A percentile compares a stretch with the other conserved stretches of the same genome.
Conservation (phyloP, 805 yeast species). For the Wickerhamomyces chaumierensis region DNA sequence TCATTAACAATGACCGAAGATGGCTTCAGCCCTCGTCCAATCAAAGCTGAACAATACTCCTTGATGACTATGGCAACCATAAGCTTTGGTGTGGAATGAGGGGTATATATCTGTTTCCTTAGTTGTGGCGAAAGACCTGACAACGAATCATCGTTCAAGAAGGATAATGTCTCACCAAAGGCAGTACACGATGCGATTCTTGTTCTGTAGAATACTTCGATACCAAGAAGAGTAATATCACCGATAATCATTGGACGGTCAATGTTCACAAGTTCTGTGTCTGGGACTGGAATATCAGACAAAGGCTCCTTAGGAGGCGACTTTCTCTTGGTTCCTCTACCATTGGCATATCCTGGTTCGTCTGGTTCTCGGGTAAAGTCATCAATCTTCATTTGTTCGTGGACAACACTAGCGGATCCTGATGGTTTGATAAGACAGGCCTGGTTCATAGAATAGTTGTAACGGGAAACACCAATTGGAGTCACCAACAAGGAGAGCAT, state of each 20-base stretch:
- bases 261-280: conserved; percentile 63
- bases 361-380: conserved; percentile 6
- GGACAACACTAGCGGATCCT: conserved; percentile 25
- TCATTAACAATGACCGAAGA: conserved; percentile 5
- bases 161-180: conserved; percentile 54
- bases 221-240: conserved; percentile 78
- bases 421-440: conserved; percentile 72
- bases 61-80: conserved; percentile 58
- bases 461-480: conserved; percentile 89
- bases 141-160: conserved; percentile 30
- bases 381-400: conserved; percentile 1
- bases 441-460: conserved; percentile 74
- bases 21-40: conserved; percentile 10
- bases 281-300: conserved; percentile 36
- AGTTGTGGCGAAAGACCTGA: conserved; percentile 27
- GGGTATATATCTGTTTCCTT: conserved; percentile 8
- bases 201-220: conserved; percentile 61
- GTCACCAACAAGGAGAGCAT: conserved; percentile 67
- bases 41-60: conserved; percentile 40
- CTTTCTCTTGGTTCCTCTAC: conserved; percentile 44
- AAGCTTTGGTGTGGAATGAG: conserved; percentile 65
- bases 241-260: conserved; percentile 91
- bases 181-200: conserved; percentile 69
- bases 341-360: conserved; percentile 19
- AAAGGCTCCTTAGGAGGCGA: conserved; percentile 15